A percentile compares a stretch with the other conserved stretches of the same genome.
phyloP scores from a whole-genome alignment of 2,329 filamentous ascomycete genomes.

The Arthroderma uncinatum region DNA sequence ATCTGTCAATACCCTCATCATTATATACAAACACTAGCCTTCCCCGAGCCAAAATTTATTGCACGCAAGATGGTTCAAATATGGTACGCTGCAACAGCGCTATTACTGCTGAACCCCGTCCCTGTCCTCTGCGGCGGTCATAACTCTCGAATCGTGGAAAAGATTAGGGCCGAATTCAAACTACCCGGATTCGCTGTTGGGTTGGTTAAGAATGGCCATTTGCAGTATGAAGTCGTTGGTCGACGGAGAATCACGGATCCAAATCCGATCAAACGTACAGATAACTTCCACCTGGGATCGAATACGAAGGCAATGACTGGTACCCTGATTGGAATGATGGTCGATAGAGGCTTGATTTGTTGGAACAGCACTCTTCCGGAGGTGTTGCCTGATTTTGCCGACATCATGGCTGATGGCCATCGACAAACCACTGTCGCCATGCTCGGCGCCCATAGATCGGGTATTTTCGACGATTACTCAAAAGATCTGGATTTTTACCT shows the following conservation, averaged over 20 bases:
- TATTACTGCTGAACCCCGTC: neutral
- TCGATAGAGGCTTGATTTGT: slow-evolving; percentile 6
- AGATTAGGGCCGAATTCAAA: slow-evolving; percentile 2
- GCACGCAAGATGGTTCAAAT: neutral
- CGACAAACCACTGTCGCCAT: slow-evolving; percentile 9
- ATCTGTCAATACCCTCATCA: neutral
- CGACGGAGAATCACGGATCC: slow-evolving; percentile 1
- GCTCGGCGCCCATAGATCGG: slow-evolving; percentile 9
- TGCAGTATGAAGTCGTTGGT: slow-evolving; percentile 5
- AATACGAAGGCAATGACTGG: slow-evolving; percentile 11
- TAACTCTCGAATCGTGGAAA: neutral
- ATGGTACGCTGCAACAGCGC: neutral
- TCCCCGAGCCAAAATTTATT: neutral
- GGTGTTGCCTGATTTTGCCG: slow-evolving; percentile 1
- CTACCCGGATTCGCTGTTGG: slow-evolving; percentile 8
- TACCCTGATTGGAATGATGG: slow-evolving; percentile 9
- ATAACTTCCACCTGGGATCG: slow-evolving; percentile 9
- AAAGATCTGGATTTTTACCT: slow-evolving; percentile 2
- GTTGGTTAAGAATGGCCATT: neutral
- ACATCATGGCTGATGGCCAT: slow-evolving; percentile 4
- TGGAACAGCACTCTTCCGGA: slow-evolving; percentile 10
- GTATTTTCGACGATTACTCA: slow-evolving; percentile 2
- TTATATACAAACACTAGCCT: neutral
- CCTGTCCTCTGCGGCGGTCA: neutral
- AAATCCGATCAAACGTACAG: neutral